These are phyloP conservation scores for Emergomyces orientalis DNA, from an alignment of 2,329 filamentous ascomycete species.

Conservation along the genomic window DNA sequence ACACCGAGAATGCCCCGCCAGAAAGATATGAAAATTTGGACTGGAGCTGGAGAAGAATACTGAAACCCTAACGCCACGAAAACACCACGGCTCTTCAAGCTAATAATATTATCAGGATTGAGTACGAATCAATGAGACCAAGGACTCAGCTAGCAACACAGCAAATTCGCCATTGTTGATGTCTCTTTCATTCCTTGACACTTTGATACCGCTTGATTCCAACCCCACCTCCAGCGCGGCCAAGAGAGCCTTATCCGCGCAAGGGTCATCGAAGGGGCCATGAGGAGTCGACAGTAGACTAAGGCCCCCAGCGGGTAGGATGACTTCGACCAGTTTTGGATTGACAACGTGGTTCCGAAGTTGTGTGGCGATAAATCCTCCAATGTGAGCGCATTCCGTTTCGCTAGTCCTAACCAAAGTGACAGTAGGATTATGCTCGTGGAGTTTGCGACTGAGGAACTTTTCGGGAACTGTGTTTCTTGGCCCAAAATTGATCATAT, in stretches of 20 bases:
- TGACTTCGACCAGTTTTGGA: slow-evolving; percentile 43
- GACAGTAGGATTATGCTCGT: slow-evolving; percentile 56
- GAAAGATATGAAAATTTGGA: neutral
- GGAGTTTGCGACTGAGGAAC: slow-evolving; percentile 45
- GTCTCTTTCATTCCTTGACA: neutral
- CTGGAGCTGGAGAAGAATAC: neutral
- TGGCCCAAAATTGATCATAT: slow-evolving; percentile 58
- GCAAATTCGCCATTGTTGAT: slow-evolving; percentile 28
- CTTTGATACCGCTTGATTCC: slow-evolving; percentile 1
- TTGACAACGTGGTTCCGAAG: slow-evolving; percentile 36
- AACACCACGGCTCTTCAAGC: neutral
- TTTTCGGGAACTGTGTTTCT: slow-evolving; percentile 46
- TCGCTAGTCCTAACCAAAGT: slow-evolving; percentile 56
- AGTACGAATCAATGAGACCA: slow-evolving; percentile 17
- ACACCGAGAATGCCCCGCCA: neutral
- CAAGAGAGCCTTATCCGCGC: slow-evolving; percentile 39
- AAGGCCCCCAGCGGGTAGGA: slow-evolving; percentile 52
- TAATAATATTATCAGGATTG: neutral
- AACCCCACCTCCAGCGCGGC: neutral
- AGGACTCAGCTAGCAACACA: slow-evolving; percentile 18
- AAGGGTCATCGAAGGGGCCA: slow-evolving; percentile 45
- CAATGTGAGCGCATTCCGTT: slow-evolving; percentile 50
- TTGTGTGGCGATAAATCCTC: slow-evolving; percentile 47
- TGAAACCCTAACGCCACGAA: neutral
- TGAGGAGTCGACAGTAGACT: slow-evolving; percentile 51